Conservation (phyloP, 1,284 basidiomycete genomes). For the Cryptococcus hybrid region DNA sequence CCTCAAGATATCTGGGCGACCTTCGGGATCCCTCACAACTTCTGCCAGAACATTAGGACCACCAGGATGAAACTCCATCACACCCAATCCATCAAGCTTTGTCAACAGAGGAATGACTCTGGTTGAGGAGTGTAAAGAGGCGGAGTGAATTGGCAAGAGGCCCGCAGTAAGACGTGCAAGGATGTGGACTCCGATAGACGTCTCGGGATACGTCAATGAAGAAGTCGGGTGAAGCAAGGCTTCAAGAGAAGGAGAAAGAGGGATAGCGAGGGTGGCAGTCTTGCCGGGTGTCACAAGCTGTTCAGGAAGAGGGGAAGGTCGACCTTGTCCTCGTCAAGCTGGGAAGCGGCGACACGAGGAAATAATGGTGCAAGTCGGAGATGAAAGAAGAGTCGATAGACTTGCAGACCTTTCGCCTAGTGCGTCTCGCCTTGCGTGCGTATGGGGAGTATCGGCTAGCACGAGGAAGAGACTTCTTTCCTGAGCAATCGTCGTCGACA, state of each 20-base stretch:
- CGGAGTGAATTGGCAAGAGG: slow-evolving; percentile 30
- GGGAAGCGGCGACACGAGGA: slow-evolving; percentile 16
- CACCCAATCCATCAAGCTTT: slow-evolving; percentile 33
- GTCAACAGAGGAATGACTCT: slow-evolving; percentile 34
- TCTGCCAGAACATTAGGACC: slow-evolving; percentile 6
- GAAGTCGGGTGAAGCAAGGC: slow-evolving; percentile 30
- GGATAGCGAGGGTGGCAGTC: slow-evolving; percentile 33
- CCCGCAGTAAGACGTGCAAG: slow-evolving; percentile 33
- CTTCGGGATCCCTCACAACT: slow-evolving; percentile 19
- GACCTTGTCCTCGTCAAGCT: neutral
- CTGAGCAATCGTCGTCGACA: slow-evolving; percentile 30
- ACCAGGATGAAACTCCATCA: slow-evolving; percentile 13
- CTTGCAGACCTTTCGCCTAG: neutral
- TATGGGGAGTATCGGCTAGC: slow-evolving; percentile 32
- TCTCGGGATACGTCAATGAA: slow-evolving; percentile 26
- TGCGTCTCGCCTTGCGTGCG: neutral
- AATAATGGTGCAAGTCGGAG: slow-evolving; percentile 33
- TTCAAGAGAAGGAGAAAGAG: slow-evolving; percentile 34
- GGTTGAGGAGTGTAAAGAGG: slow-evolving; percentile 22
- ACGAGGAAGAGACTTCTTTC: slow-evolving; percentile 20
- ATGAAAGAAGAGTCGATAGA: slow-evolving; percentile 19
- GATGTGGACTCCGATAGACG: slow-evolving; percentile 34
- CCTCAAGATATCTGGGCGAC: slow-evolving; percentile 31
- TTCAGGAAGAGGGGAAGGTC: slow-evolving; percentile 33
- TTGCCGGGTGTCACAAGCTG: slow-evolving; percentile 30